Evolutionary conservation across 177 flowering plant species (phyloP), one percentile per base, ranked within the genome.

Genomic region (Vitis hybrid): DNA sequence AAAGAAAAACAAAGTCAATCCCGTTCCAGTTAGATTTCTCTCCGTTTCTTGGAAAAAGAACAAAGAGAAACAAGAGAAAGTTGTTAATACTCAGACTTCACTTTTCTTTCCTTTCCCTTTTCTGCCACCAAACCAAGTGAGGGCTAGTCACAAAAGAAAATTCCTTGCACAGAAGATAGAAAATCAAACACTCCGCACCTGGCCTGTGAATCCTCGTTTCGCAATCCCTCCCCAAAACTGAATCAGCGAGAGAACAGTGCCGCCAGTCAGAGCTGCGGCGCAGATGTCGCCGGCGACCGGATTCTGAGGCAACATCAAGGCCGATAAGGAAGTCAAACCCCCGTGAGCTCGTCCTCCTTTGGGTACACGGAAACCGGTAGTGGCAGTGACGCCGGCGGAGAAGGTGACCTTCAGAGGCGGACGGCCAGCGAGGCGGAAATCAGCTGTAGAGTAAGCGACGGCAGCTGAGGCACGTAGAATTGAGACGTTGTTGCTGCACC

Each of bases 211-310:
- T 19, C 84, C 74, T 14, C 84, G 83, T 53, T 84, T 87, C 9
- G 91, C 94, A 56, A 86, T 83, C 51, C 86, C 89, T 33, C 74
- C 86, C 88, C 89, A 89, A 4, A 88, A 26, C 7, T 76, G 79
- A 56, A 93, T 90, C 49, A 79, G 10, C 4, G 83, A 77, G 22
- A 91, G 71, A 20, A 93, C 93, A 31, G 83, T 55, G 3, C 51
- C 80, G 13, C 86, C 86, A 22, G 89, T 45, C 0, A 88, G 0
- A 1, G 71, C 86, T 10, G 84, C 59, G 51, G 87, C 87, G 60
- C 64, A 70, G 48, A 86, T n/a, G 65, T 92, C 96, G 18, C 83
- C 64, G 49, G 78, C 70, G 7, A 87, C 50, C 9, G 80, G 78
- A 66, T 79, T 76, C 1, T 75, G 72, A 1, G 81, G 70, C 12